Evolutionary conservation across 169 alveolate genomes (phyloP).

Genomic region (Amoebophrya sp.): DNA sequence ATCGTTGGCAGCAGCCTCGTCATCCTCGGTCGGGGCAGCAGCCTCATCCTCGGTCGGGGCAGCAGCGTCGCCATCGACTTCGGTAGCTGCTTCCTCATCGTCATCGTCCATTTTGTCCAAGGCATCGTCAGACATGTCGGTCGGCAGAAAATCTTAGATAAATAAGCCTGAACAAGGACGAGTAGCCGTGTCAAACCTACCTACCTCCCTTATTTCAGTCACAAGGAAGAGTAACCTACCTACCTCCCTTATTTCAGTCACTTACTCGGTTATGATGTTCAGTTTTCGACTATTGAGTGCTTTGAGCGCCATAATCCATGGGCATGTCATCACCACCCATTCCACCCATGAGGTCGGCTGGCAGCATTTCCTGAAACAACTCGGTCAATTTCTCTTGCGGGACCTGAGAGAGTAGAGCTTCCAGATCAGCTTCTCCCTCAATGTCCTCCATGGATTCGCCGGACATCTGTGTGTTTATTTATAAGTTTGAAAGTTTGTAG

Average conservation of each 20-base stretch:
- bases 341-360: background rate
- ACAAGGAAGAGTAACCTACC: too few relatives aligned
- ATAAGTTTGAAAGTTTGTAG: too few relatives aligned
- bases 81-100: background rate
- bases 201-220: too few relatives aligned
- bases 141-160: too few relatives aligned
- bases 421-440: conserved; percentile 14
- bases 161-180: too few relatives aligned
- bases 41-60: background rate
- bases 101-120: background rate
- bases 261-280: too few relatives aligned
- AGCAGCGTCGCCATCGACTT: background rate
- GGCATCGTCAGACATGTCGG: background rate
- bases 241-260: too few relatives aligned
- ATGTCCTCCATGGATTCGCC: background rate
- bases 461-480: background rate
- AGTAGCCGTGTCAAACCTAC: too few relatives aligned
- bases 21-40: background rate
- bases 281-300: too few relatives aligned
- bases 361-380: background rate
- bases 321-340: background rate
- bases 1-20: background rate
- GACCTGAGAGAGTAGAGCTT: background rate
- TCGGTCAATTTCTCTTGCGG: background rate
- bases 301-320: too few relatives aligned